Base-by-base conservation (phyloP, 2,329 filamentous ascomycete species). In the Magnaporthiopsis incrustans region DNA sequence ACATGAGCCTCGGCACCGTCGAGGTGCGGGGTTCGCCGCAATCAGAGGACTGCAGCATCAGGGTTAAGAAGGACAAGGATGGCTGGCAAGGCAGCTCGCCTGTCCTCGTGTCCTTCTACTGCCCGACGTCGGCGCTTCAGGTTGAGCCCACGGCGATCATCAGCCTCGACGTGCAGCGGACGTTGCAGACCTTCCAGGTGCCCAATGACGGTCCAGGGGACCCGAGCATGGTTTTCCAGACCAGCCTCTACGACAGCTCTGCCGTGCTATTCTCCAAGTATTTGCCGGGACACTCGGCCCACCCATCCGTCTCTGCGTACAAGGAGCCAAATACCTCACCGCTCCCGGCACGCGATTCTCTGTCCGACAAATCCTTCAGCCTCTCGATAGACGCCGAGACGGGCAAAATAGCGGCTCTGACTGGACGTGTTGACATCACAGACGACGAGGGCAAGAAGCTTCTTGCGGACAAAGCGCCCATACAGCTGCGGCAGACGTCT, bases 101-200 rank as follows among this genome's bases (percentile, higher is more conserved):
- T 1, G 68, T 82, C 25, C 64, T 81, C 58, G 76, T 72, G 3
- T 77, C 77, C 0, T 81, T 79, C 68, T 75, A 77, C 30, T 75
- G 77, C 4, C 74, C 78, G 3, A 70, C 77, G 1, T 67, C 69
- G 4, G 65, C 71, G 1, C 68, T 81, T 0, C 74, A 76, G 57
- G 64, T 71, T 6, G 73, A 77, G 53, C 72, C 73, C 6, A 68
- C 69, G 4, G 68, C 71, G 0, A 63, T 69, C 11, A 70, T 79
- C 22, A 72, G 73, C 6, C 65, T 81, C 10, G 69, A 66, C 27
- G 65, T 78, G 1, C 67, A 71, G 8, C 67, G 66, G 6, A 73
- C 72, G 2, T 38, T 61, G 0, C 69, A 71, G 12, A 74, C 66
- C 58, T 60, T 70, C 4, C 57, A 59, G 3, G 26, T 70, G 0